Conservation (phyloP, 805 yeast species). For the Lipomyces kockii region DNA sequence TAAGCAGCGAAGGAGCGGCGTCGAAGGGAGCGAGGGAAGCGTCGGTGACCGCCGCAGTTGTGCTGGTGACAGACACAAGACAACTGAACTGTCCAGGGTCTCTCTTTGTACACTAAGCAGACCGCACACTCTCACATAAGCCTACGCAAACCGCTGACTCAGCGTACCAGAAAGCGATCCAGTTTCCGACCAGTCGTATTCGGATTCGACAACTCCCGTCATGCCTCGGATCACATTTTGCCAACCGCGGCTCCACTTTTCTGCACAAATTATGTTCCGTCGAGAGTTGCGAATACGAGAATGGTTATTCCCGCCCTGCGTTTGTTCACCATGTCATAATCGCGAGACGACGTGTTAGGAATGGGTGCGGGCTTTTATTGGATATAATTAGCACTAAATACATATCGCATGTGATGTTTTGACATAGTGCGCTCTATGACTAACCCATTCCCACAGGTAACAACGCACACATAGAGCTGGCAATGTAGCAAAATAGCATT, state of each 20-base stretch:
- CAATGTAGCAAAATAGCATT: background rate
- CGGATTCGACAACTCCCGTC: background rate
- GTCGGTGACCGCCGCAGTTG: slow-evolving; percentile 3
- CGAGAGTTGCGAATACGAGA: slow-evolving; percentile 1
- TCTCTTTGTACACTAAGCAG: background rate
- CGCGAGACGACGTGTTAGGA: too few relatives aligned
- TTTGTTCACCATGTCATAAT: too few relatives aligned
- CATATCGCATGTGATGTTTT: background rate
- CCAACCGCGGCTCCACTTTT: background rate
- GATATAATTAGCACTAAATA: too few relatives aligned
- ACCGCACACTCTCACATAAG: background rate
- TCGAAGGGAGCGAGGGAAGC: background rate
- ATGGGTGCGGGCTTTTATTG: too few relatives aligned
- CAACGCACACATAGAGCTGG: background rate
- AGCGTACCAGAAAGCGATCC: background rate
- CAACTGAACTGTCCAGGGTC: background rate
- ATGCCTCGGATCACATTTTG: background rate
- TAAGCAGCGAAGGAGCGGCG: slow-evolving; percentile 7
- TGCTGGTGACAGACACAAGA: background rate
- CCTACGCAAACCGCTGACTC: background rate
- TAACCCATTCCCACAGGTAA: too few relatives aligned
- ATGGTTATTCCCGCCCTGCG: too few relatives aligned
- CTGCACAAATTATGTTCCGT: background rate
- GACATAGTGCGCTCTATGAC: background rate
- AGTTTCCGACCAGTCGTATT: background rate